Evolutionary conservation across 1,139 yeast species (phyloP).

Genomic region (Suhomyces yuchorum): DNA sequence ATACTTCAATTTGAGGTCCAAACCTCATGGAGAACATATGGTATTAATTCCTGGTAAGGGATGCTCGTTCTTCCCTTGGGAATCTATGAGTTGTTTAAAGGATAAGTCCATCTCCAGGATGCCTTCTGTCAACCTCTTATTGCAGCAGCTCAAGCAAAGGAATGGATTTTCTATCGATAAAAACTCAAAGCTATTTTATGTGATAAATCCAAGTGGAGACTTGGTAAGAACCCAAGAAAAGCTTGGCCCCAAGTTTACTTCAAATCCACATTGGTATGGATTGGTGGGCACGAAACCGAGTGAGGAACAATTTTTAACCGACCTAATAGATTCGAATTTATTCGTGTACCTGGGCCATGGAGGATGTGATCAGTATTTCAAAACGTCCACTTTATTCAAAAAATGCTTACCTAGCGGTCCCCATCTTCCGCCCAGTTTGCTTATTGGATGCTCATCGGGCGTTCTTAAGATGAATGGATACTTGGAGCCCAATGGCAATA

Average conservation of each 20-base stretch:
- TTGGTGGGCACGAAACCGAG: constrained; percentile 56
- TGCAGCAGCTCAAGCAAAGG: constrained; percentile 37
- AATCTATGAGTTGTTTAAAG: constrained; percentile 62
- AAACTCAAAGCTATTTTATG: constrained; percentile 48
- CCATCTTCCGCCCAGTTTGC: constrained; percentile 64
- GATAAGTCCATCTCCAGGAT: constrained; percentile 67
- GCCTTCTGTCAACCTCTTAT: constrained; percentile 62
- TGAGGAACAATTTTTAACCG: constrained; percentile 43
- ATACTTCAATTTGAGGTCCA: constrained; percentile 26
- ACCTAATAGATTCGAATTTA: constrained; percentile 46
- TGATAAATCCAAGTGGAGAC: constrained; percentile 85
- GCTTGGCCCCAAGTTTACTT: constrained; percentile 50
- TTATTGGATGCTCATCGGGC: constrained; percentile 95
- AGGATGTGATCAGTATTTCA: constrained; percentile 84
- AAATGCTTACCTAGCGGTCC: constrained; percentile 22
- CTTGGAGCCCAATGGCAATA: constrained; percentile 75
- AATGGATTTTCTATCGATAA: constrained; percentile 11
- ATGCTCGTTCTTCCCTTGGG: constrained; percentile 85
- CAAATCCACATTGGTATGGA: constrained; percentile 54
- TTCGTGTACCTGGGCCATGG: constrained; percentile 92
- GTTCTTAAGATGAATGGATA: constrained; percentile 58
- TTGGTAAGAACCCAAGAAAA: constrained; percentile 64
- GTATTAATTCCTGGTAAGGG: constrained; percentile 67
- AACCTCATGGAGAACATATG: constrained; percentile 47
- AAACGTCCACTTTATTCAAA: constrained; percentile 34